Base-by-base conservation (phyloP, 2,329 filamentous ascomycete species). In the Sphaerulina musiva region DNA sequence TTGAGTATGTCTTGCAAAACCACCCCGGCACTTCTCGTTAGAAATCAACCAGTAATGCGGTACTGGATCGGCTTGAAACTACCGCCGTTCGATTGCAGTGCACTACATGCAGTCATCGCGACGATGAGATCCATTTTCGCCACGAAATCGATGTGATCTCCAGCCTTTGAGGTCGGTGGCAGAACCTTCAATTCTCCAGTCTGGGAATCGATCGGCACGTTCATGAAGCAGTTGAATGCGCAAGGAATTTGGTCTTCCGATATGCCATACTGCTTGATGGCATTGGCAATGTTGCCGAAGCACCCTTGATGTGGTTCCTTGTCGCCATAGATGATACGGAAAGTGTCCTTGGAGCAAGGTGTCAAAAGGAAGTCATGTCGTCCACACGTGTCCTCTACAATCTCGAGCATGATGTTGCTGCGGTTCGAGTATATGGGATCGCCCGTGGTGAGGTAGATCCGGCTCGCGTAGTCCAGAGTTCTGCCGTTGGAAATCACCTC, bases 161-260 rank as follows among this genome's bases (percentile, higher is more conserved):
- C 63, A 0, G 63, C 54, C 46, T 64, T 63, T 0, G 58, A 58
- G 20, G 60, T 57, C 9, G 62, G 62, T n/a, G 62, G 60, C 20
- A 60, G 23, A 11, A 66, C 62, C 34, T 53, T 61, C 39, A 66
- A 48, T 36, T 58, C 55, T 9, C 61, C 62, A 10, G 59, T 63
- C 14, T 56, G 38, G 3, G 58, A 57, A 55, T 64, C 60, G n/a
- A 66, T 51, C 20, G 57, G 55, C 11, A 66, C 62, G 26, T 66
- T 63, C 63, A 66, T 66, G 40, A 66, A 64, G 47, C 61, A 64
- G 34, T 65, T 65, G 54, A 66, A 64, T 2, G 64, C 59, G 34
- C 55, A 60, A 20, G 64, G 63, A 10, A 64, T 61, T 8, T 56
- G 50, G 40, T 63, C 62, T 23, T 61, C 51, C 3, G 48, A 42